Percentiles rank a stretch among this genome's conserved stretches.
Evolutionary conservation across 164 flowering plant species (phyloP).

Genomic region (Vitis rupestris): DNA sequence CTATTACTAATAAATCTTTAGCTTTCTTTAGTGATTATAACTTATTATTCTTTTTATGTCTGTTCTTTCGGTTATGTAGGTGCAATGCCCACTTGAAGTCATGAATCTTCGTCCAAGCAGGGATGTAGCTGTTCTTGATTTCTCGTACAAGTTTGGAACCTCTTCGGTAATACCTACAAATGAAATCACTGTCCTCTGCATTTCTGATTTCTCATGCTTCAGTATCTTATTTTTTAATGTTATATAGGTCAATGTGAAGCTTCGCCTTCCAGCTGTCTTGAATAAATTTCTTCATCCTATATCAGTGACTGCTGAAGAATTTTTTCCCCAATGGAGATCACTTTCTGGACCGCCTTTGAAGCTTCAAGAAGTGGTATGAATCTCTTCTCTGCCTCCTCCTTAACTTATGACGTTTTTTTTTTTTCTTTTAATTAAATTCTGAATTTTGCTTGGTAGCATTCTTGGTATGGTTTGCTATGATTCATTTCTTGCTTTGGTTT

Average conservation of each 20-base stretch:
- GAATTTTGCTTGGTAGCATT: no score
- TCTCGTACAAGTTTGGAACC: conserved; percentile 82
- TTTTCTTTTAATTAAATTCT: background rate
- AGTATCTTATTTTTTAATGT: conserved; percentile 3
- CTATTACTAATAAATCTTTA: background rate
- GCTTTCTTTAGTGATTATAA: background rate
- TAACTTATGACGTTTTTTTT: background rate
- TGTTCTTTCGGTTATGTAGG: conserved; percentile 35
- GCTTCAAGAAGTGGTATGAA: conserved; percentile 95
- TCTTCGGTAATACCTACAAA: conserved; percentile 41
- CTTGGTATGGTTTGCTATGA: no score
- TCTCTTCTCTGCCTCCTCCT: conserved; percentile 1
- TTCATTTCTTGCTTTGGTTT: no score
- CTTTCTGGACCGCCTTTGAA: conserved; percentile 97
- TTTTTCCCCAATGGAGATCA: conserved; percentile 98
- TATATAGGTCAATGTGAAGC: conserved; percentile 78
- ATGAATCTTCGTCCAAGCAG: conserved; percentile 90
- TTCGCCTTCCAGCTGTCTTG: conserved; percentile 91
- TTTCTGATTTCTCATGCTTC: background rate
- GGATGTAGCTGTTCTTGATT: conserved; percentile 94
- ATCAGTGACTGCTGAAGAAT: conserved; percentile 80
- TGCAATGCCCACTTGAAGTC: conserved; percentile 94
- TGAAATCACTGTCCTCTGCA: background rate
- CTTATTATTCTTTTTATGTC: conserved; percentile 3
- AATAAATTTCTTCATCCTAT: conserved; percentile 92